Evolutionary conservation across 2,329 filamentous ascomycete genomes (phyloP).

Genomic region (Claviceps purpurea): DNA sequence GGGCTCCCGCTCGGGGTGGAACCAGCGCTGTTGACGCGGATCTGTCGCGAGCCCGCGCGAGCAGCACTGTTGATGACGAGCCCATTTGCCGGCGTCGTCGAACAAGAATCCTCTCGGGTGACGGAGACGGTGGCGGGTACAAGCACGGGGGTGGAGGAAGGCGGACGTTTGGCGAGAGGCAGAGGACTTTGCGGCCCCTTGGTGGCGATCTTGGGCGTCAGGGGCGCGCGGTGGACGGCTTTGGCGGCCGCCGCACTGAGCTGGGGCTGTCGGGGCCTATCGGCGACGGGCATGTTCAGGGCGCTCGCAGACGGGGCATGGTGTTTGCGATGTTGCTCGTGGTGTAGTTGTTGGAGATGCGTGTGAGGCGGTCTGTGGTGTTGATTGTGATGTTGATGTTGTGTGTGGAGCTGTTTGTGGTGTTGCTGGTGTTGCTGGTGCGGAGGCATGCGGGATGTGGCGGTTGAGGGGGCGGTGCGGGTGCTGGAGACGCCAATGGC

Average conservation of each 20-base stretch:
- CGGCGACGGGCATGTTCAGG: constrained; percentile 32
- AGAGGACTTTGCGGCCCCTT: constrained; percentile 18
- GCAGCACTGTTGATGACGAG: constrained; percentile 62
- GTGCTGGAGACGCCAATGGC: too few relatives aligned
- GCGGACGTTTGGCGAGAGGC: constrained; percentile 27
- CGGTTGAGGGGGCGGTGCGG: background rate
- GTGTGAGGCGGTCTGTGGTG: too few relatives aligned
- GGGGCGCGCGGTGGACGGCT: constrained; percentile 32
- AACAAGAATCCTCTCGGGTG: constrained; percentile 33
- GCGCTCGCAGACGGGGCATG: constrained; percentile 8
- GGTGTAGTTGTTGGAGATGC: too few relatives aligned
- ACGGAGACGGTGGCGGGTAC: constrained; percentile 10
- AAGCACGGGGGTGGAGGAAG: constrained; percentile 7
- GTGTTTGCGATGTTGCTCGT: constrained; percentile 1
- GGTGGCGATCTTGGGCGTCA: constrained; percentile 43
- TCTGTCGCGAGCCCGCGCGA: constrained; percentile 60
- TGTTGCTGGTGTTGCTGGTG: too few relatives aligned
- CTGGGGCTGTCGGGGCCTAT: constrained; percentile 53
- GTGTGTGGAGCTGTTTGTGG: too few relatives aligned
- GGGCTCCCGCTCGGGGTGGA: constrained; percentile 54
- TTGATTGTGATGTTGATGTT: too few relatives aligned
- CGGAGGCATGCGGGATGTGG: background rate
- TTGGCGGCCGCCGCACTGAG: constrained; percentile 50
- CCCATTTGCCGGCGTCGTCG: constrained; percentile 38
- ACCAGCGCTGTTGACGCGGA: constrained; percentile 53